A percentile compares a stretch with the other conserved stretches of the same genome.
These are phyloP conservation scores for Pilobolus umbonatus DNA, from an alignment of 192 early-diverging fungal species.

Conservation along the genomic window DNA sequence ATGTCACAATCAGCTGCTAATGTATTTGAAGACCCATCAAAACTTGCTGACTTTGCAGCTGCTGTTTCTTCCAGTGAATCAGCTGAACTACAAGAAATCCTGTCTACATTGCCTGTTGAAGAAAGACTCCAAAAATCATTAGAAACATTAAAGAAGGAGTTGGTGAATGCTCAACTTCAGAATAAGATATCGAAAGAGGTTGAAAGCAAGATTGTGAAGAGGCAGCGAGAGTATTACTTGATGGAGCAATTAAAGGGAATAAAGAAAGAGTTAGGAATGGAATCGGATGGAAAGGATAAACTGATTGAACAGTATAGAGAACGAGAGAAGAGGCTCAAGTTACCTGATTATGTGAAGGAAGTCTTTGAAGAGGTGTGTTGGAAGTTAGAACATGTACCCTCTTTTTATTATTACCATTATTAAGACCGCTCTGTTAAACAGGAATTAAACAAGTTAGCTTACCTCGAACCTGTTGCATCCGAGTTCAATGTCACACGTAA, in stretches of 20 bases:
- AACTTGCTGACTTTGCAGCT: constrained; percentile 95
- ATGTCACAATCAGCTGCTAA: constrained; percentile 93
- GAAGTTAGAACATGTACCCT: background rate
- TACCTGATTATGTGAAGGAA: constrained; percentile 86
- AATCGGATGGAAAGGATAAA: constrained; percentile 97
- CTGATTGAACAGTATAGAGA: constrained; percentile 91
- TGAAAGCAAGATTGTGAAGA: constrained; percentile 93
- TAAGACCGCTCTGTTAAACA: background rate
- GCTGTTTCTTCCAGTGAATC: constrained; percentile 92
- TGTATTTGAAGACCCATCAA: constrained; percentile 90
- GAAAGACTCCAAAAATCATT: constrained; percentile 90
- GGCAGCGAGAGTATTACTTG: constrained; percentile 95
- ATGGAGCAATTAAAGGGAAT: constrained; percentile 99
- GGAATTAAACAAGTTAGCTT: constrained; percentile 88
- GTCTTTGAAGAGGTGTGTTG: constrained; percentile 72
- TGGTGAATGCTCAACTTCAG: constrained; percentile 93
- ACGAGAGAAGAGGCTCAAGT: constrained; percentile 69
- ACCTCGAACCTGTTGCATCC: constrained; percentile 87
- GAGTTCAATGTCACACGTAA: constrained; percentile 99
- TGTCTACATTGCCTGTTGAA: constrained; percentile 83
- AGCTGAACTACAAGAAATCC: constrained; percentile 83
- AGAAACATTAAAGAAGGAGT: constrained; percentile 92
- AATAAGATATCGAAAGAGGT: constrained; percentile 97
- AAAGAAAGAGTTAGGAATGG: constrained; percentile 96
- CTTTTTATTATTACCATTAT: background rate